A percentile compares a stretch with the other conserved stretches of the same genome.
These are phyloP conservation scores for Crataegus laevigata DNA, from an alignment of 306 rosid genomes.

Conservation along the genomic window DNA sequence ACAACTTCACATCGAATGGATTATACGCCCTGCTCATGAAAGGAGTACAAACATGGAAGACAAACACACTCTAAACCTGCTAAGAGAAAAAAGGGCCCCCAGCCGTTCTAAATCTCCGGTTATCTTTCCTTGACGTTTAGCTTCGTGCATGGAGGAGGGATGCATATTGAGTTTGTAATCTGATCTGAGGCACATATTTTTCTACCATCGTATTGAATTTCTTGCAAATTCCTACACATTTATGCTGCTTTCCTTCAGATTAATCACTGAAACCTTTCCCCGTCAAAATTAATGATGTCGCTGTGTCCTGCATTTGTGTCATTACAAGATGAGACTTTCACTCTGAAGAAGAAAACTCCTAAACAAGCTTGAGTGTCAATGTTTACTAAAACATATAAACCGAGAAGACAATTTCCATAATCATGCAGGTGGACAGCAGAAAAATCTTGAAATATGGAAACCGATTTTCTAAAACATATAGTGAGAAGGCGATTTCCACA, in stretches of 20 bases:
- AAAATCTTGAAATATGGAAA: too few species aligned
- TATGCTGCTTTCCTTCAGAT: slow-evolving; percentile 3
- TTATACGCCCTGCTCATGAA: neutral
- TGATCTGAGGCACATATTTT: neutral
- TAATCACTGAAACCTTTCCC: slow-evolving; percentile 27
- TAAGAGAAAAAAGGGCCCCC: neutral
- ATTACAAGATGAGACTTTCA: neutral
- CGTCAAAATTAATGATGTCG: slow-evolving; percentile 36
- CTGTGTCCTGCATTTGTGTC: slow-evolving; percentile 49
- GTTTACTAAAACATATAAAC: neutral
- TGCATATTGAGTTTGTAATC: neutral
- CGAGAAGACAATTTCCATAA: neutral
- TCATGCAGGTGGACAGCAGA: neutral
- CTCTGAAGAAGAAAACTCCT: neutral
- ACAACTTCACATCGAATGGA: neutral
- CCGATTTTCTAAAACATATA: neutral
- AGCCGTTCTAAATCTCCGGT: neutral
- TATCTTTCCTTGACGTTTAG: neutral
- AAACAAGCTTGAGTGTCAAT: neutral
- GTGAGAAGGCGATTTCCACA: neutral
- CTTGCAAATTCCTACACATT: neutral
- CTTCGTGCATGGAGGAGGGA: neutral
- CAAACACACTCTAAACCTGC: neutral
- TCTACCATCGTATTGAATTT: neutral
- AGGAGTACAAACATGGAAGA: neutral